Conservation (phyloP, 331 rosid genomes). For the Rhamnella rubrinervis region DNA sequence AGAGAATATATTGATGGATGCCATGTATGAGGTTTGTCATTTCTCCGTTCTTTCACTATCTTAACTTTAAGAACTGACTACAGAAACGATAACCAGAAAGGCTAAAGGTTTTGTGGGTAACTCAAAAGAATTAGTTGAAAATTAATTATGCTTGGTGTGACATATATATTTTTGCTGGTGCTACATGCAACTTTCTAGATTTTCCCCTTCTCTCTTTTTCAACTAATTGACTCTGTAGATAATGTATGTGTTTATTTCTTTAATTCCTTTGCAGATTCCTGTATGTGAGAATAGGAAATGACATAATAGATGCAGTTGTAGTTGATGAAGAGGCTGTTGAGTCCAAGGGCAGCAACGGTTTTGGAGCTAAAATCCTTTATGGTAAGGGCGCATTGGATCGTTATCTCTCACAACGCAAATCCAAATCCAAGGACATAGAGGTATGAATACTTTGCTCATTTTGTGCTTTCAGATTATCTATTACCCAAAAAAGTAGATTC, state of each 20-base stretch:
- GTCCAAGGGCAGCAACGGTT: constrained; percentile 28
- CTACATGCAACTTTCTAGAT: too few relatives aligned
- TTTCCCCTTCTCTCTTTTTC: too few relatives aligned
- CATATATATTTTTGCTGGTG: too few relatives aligned
- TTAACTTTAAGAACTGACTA: not conserved
- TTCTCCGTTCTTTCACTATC: constrained; percentile 8
- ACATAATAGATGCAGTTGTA: constrained; percentile 71
- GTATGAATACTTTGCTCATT: constrained; percentile 20
- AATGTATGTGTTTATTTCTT: not conserved
- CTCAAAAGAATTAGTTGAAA: not conserved
- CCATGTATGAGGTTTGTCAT: constrained; percentile 84
- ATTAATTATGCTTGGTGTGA: too few relatives aligned
- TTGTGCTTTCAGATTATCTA: not conserved
- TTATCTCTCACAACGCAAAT: constrained; percentile 52
- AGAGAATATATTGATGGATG: constrained; percentile 82
- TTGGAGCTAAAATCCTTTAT: constrained; percentile 80
- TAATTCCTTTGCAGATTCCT: constrained; percentile 68
- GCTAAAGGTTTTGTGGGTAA: not conserved
- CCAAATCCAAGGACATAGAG: constrained; percentile 41
- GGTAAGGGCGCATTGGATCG: constrained; percentile 71
- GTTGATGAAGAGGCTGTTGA: constrained; percentile 87
- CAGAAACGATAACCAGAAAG: not conserved
- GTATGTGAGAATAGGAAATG: constrained; percentile 68
- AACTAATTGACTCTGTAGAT: not conserved
- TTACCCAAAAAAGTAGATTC: not conserved